Evolutionary conservation across 345 rosid genomes (phyloP).

Genomic region (rapeseed (Brassica napus)): Da-Ae NC_063435.1:26665001-26665500

Average conservation of each 20-base stretch:
- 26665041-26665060: conserved; percentile 85
- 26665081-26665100: conserved; percentile 76
- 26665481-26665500: conserved; percentile 24
- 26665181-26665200: conserved; percentile 50
- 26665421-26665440: conserved; percentile 6
- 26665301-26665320: conserved; percentile 22
- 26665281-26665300: conserved; percentile 34
- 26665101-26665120: conserved; percentile 80
- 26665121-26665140: conserved; percentile 70
- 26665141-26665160: conserved; percentile 73
- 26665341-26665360: conserved; percentile 12
- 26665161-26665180: conserved; percentile 75
- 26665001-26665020: conserved; percentile 70
- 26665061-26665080: conserved; percentile 99
- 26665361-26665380: conserved; percentile 13
- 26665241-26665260: conserved; percentile 64
- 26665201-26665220: conserved; percentile 57
- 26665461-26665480: conserved; percentile 25
- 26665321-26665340: conserved; percentile 11
- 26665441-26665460: conserved; percentile 46
- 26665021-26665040: conserved; percentile 73
- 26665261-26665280: conserved; percentile 19
- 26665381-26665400: conserved; percentile 5
- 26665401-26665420: conserved; percentile 23
- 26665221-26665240: conserved; percentile 60